These are phyloP conservation scores for Hypseocharis bilobata DNA, from an alignment of 441 rosid genomes.

Conservation along the genomic window DNA sequence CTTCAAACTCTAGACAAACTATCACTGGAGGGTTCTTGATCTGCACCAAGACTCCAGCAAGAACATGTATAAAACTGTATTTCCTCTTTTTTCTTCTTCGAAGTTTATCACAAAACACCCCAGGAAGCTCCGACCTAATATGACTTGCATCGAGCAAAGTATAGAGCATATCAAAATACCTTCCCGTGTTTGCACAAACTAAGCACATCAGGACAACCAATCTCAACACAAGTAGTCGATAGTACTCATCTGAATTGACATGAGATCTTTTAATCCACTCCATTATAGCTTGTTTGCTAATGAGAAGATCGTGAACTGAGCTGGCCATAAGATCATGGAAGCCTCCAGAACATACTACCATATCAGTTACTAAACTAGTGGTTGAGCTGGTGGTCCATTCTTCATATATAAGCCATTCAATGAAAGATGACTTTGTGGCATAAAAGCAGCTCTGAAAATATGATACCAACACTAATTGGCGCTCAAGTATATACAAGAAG, in stretches of 20 bases:
- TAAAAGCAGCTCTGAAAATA: constrained; percentile 10
- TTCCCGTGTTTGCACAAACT: constrained; percentile 29
- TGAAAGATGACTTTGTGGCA: constrained; percentile 31
- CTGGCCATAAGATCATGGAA: constrained; percentile 1
- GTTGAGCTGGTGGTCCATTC: constrained; percentile 7
- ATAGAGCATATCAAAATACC: constrained; percentile 3
- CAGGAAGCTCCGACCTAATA: constrained; percentile 26
- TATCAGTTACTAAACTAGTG: neutral
- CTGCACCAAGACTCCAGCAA: constrained; percentile 29
- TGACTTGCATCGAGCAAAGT: constrained; percentile 16
- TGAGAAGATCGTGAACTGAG: constrained; percentile 19
- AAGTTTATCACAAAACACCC: constrained; percentile 22
- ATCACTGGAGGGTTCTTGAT: constrained; percentile 24
- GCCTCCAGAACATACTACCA: neutral
- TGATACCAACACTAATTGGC: constrained; percentile 26
- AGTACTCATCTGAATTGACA: constrained; percentile 8
- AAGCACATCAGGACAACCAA: constrained; percentile 32
- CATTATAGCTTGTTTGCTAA: neutral
- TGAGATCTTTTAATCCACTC: constrained; percentile 29
- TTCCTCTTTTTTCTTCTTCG: neutral
- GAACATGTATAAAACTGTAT: neutral
- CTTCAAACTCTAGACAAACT: neutral
- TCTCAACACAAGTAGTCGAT: constrained; percentile 29
- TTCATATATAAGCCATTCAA: constrained; percentile 26
- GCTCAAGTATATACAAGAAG: constrained; percentile 39